Evolutionary conservation across 192 early-diverging fungal genomes (phyloP).

Genomic region (Phlyctochytrium arcticum): DNA sequence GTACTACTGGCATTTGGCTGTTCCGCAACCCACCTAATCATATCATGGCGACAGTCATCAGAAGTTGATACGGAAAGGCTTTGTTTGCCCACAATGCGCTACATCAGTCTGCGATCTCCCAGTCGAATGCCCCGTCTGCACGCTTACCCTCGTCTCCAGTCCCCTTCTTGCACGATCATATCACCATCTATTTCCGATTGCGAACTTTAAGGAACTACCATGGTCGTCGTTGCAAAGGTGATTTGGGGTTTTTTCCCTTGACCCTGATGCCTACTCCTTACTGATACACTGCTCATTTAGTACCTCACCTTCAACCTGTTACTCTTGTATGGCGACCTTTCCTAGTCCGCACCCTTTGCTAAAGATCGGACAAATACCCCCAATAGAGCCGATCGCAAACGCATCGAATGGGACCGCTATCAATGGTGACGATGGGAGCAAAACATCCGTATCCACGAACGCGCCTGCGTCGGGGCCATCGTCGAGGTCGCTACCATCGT

Average conservation of each 20-base stretch:
- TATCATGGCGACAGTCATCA: slow-evolving; percentile 42
- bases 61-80: slow-evolving; percentile 67
- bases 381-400: no score
- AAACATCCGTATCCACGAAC: no score
- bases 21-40: no score
- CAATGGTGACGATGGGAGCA: no score
- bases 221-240: slow-evolving; percentile 18
- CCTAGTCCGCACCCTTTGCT: slow-evolving; percentile 13
- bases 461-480: no score
- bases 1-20: no score
- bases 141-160: slow-evolving; percentile 79
- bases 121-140: slow-evolving; percentile 88
- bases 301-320: slow-evolving; percentile 2
- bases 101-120: slow-evolving; percentile 84
- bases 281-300: not conserved
- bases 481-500: slow-evolving; percentile 9
- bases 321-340: slow-evolving; percentile 20
- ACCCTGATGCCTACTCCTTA: not conserved
- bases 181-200: slow-evolving; percentile 91
- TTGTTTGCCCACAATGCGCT: slow-evolving; percentile 80
- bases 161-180: slow-evolving; percentile 90
- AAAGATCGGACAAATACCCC: no score
- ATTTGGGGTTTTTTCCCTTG: no score
- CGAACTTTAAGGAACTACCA: slow-evolving; percentile 70
- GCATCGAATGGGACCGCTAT: no score